Evolutionary conservation across 371 early-diverging fungal genomes (phyloP).

Genomic region (Polyrhizophydium stewartii): DNA sequence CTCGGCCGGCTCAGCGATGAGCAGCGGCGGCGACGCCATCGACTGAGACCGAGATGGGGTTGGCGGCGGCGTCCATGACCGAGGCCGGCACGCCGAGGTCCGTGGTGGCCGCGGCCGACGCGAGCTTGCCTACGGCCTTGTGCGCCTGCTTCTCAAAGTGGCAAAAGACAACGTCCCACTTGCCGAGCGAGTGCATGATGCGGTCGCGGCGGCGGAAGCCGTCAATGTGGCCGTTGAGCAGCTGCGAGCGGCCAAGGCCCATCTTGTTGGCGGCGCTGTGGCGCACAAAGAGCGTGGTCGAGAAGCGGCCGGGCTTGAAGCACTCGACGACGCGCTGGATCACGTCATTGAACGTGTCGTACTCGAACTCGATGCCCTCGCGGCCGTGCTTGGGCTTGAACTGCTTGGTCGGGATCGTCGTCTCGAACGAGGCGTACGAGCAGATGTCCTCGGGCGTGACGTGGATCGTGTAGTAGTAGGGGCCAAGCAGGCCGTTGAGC

Average conservation of each 20-base stretch:
- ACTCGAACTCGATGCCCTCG: constrained; percentile 33
- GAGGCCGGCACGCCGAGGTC: not conserved
- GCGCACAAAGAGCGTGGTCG: constrained; percentile 72
- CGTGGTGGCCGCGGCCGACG: not conserved
- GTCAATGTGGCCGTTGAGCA: constrained; percentile 23
- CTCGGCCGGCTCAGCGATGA: too few species aligned
- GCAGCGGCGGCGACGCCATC: too few species aligned
- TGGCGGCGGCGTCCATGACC: not conserved
- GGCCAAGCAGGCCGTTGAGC: constrained; percentile 73
- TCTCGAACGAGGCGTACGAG: constrained; percentile 97
- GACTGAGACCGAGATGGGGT: not conserved
- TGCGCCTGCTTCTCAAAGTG: constrained; percentile 20
- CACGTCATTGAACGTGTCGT: constrained; percentile 59
- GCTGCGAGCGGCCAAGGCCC: constrained; percentile 13
- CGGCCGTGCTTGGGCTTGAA: constrained; percentile 21
- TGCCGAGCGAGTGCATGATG: constrained; percentile 36
- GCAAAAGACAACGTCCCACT: constrained; percentile 40
- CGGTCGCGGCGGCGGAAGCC: constrained; percentile 36
- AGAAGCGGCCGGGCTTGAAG: constrained; percentile 78
- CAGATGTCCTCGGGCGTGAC: constrained; percentile 97
- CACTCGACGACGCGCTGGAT: constrained; percentile 70
- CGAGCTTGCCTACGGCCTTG: not conserved
- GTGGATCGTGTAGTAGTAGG: constrained; percentile 90
- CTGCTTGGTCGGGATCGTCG: constrained; percentile 68
- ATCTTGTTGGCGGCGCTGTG: constrained; percentile 20